Base-by-base conservation (phyloP, 23 red algal genomes). In the Gracilariopsis chorda region DNA sequence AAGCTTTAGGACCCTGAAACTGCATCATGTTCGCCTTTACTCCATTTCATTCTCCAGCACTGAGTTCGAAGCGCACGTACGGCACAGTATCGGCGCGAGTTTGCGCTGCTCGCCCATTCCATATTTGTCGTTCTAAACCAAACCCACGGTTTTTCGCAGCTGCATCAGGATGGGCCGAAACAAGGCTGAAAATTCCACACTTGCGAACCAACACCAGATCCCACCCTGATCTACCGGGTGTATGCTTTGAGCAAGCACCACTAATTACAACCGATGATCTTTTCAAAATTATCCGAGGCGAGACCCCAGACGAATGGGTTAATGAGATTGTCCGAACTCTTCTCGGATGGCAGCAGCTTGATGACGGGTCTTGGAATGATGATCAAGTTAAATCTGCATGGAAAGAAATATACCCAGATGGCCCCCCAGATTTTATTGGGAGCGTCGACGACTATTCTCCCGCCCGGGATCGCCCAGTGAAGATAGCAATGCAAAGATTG, bases 361-460 rank as follows among this genome's bases (percentile, higher is more conserved):
- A 59, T 51, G 39, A 55, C 20, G 61, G 78, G n/a, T 30, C 12
- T 3, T 75, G 61, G 79, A 21, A 60, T 49, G 60, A 77, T 63
- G 86, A 44, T 0, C 44, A 46, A 1, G 93, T 68, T 2, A 33
- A 35, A 16, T 37, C 17, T 25, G 77, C 43, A 69, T 88, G 86
- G 92, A 77, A 53, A 68, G 20, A 94, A 43, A 19, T 10, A 39
- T 84, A 92, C 27, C 59, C 59, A 19, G 35, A 76, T 20, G 89
- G 58, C 23, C 93, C 93, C n/a, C 93, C 93, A 16, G 86, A 95
- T 55, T 95, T 95, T 88, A 95, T 95, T 25, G 93, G 93, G 34
- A 55, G 27, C 46, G n/a, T 29, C 30, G 70, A 64, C 48, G 75
- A 62, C 12, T 90, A 77, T 40, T 52, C 51, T 9, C 84, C 85